Conservation (phyloP, 1,284 basidiomycete genomes). For the Dichomitus squalens region DNA sequence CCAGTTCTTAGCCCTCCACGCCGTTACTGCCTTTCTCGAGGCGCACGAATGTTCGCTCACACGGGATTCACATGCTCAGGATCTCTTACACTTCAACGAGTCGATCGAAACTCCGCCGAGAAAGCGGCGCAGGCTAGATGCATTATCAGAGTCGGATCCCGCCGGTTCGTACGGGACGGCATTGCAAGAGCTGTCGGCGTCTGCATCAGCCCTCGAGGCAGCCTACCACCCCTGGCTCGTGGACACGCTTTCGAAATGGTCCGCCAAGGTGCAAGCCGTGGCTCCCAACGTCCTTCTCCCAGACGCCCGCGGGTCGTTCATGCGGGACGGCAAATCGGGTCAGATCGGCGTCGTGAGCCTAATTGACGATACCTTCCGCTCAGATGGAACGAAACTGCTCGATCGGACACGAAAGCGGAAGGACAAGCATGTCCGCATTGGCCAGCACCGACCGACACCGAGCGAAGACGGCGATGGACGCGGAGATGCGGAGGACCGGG, state of each 20-base stretch:
- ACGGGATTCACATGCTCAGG: constrained; percentile 3
- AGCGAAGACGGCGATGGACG: background rate
- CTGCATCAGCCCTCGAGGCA: constrained; percentile 52
- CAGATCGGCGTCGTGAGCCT: constrained; percentile 59
- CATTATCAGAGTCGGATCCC: constrained; percentile 24
- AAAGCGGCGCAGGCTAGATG: constrained; percentile 56
- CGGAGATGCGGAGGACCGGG: constrained; percentile 28
- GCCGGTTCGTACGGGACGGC: constrained; percentile 39
- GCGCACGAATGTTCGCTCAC: background rate
- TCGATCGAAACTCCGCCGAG: constrained; percentile 51
- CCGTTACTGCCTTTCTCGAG: constrained; percentile 13
- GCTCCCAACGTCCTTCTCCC: constrained; percentile 75
- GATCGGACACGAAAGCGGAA: constrained; percentile 57
- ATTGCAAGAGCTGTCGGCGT: constrained; percentile 36
- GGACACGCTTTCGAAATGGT: constrained; percentile 88
- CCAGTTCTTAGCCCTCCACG: background rate
- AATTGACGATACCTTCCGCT: constrained; percentile 66
- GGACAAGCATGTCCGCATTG: constrained; percentile 47
- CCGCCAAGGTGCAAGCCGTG: constrained; percentile 89
- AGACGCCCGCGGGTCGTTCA: constrained; percentile 67
- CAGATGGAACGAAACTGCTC: constrained; percentile 57
- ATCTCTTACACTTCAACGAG: constrained; percentile 42
- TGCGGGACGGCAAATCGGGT: constrained; percentile 42
- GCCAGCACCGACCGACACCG: constrained; percentile 27
- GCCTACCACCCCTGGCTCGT: constrained; percentile 73